Evolutionary conservation across 768 basidiomycete species (phyloP), one percentile per base, ranked within the genome.

Genomic region (Boletus speciosus): DNA sequence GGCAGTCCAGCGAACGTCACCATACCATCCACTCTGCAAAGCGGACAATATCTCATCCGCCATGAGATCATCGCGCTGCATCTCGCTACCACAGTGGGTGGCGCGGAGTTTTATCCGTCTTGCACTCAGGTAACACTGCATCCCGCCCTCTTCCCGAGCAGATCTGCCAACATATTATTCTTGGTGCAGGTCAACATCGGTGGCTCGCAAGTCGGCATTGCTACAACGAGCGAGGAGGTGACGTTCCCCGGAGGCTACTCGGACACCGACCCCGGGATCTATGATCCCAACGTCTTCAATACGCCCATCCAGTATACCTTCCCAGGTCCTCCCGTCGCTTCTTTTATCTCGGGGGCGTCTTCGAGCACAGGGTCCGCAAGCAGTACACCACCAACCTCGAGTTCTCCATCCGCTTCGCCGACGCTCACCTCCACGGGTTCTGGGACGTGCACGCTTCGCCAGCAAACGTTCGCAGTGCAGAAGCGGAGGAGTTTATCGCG

Each of bases 51-150:
- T 67, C 74, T 92, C 54, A 67, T 90, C 64, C 86, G 89, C 1
- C 84, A 89, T 66, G 89, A 92, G 66, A 85, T 91, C 68, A 84
- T 91, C 66, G 84, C 85, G 10, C 80, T 91, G 14, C 90, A 91
- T 62, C 76, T 84, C 43, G 88, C 78, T 6, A 74, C 64, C n/a
- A 58, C 62, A 2, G 10, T 63, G 16, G 82, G 83, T 6, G 86
- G 86, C 19, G 89, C 87, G 1, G 90, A 93, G 70, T 92, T 90
- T 70, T 93, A 93, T 66, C 84, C 86, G 0, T 80, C 81, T 27
- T 93, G 90, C 67, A 75, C 79, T 3, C 80, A 81, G 66, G 68
- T 70, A 47, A 27, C 19, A 1, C 46, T 14, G 1, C 23, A 4
- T 12, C n/a, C 74, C 47, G 23, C n/a, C 9, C 31, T 5, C 0